Evolutionary conservation across 2,329 filamentous ascomycete species (phyloP), one percentile per base, ranked within the genome.

Genomic region (Sphaerulina populicola): DNA sequence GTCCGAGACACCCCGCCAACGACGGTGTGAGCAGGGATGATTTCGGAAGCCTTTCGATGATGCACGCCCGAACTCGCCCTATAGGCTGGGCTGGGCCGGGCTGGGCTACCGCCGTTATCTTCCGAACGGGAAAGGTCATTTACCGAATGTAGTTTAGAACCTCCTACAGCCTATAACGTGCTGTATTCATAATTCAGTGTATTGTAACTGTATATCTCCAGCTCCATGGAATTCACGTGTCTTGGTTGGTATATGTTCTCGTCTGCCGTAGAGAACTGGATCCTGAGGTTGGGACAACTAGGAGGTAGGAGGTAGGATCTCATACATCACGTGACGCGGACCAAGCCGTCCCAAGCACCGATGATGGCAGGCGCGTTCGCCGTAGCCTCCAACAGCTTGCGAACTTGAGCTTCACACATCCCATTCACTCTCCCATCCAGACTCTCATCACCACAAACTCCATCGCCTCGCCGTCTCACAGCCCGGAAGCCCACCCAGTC

Each of bases 91-190:
- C 23, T 7, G 23, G 23, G 23, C 23, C 6, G 23, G 5, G 6
- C 23, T 6, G 5, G 23, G 5, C 5, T 7, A 4, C 3, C 23
- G 23, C 23, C 4, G 23, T 27, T 27, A 1, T 18, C 8, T 23
- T 29, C 46, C 11, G 10, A 49, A 42, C 4, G 4, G 46, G 46
- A 43, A 49, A 42, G 46, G 38, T 21, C 46, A 42, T 43, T 49
- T 18, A 18, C 18, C 18, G 18, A 18, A 18, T 18, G 2, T 3
- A 18, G 18, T 18, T 18, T 18, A 18, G 18, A n/a, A n/a, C n/a
- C n/a, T n/a, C n/a, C n/a, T n/a, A 18, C 18, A 18, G 18, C 18
- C 18, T 18, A 18, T 18, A 18, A 18, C 18, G 18, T 18, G 18
- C 18, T 18, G 18, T 18, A 18, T 18, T n/a, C n/a, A n/a, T n/a